These are phyloP conservation scores for Candida golubevii DNA, from an alignment of 805 yeast genomes.

Conservation along the genomic window DNA sequence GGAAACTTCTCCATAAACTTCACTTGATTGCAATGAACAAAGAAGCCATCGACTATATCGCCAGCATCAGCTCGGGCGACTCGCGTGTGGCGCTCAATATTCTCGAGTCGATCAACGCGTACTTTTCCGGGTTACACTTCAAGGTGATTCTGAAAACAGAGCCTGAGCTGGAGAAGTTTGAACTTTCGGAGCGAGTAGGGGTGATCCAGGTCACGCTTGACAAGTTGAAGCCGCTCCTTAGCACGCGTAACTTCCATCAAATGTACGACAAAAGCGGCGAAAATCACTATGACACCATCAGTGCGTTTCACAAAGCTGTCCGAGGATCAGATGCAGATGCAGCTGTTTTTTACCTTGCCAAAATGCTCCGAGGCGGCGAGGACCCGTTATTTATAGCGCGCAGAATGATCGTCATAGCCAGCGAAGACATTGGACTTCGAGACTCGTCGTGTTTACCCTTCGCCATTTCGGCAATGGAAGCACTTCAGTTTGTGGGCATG, in stretches of 20 bases:
- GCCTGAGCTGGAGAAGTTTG: conserved; percentile 12
- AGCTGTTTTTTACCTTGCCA: conserved; percentile 75
- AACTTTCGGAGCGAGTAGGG: conserved; percentile 17
- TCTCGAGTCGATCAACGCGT: conserved; percentile 67
- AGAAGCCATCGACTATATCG: conserved; percentile 62
- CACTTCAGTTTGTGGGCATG: conserved; percentile 85
- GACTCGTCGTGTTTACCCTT: conserved; percentile 84
- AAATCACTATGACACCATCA: conserved; percentile 88
- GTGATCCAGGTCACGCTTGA: conserved; percentile 38
- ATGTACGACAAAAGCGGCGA: conserved; percentile 87
- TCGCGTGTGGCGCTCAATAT: conserved; percentile 79
- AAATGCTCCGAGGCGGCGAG: conserved; percentile 93
- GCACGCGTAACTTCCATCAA: conserved; percentile 43
- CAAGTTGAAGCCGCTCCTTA: conserved; percentile 38
- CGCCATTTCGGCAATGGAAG: conserved; percentile 79
- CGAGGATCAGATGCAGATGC: conserved; percentile 92
- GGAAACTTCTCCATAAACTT: conserved; percentile 48
- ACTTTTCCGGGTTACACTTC: conserved; percentile 34
- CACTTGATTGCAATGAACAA: conserved; percentile 50
- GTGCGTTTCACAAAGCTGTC: conserved; percentile 91
- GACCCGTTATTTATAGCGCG: conserved; percentile 87
- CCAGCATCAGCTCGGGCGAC: conserved; percentile 80
- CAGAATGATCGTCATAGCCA: conserved; percentile 89
- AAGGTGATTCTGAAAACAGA: conserved; percentile 8
- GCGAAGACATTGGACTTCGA: conserved; percentile 87